phyloP scores from a whole-genome alignment of 768 basidiomycete species.

The Collybia nuda region DNA sequence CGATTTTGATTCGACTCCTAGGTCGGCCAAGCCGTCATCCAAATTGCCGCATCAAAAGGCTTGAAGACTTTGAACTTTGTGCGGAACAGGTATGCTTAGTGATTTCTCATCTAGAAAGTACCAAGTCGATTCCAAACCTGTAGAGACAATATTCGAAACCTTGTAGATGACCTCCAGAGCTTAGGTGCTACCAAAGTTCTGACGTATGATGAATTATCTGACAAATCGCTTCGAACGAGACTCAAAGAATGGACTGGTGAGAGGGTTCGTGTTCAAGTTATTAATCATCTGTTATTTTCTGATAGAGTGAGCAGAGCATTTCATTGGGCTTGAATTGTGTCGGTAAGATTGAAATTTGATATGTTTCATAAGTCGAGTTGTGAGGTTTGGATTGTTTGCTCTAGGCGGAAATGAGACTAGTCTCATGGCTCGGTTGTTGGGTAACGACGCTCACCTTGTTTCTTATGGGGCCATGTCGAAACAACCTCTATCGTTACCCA shows the following conservation, averaged over 20 bases:
- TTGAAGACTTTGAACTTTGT: conserved; percentile 83
- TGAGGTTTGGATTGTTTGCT: neutral
- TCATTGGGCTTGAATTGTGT: conserved; percentile 52
- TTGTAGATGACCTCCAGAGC: conserved; percentile 49
- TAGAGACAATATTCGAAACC: conserved; percentile 52
- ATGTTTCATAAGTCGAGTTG: neutral
- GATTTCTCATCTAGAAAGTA: neutral
- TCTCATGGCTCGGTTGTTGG: conserved; percentile 67
- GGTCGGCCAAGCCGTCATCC: conserved; percentile 86
- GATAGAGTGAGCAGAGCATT: conserved; percentile 28
- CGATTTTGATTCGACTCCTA: conserved; percentile 21
- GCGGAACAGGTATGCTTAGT: conserved; percentile 54
- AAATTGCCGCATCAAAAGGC: conserved; percentile 72
- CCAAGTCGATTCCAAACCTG: neutral
- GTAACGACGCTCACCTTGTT: conserved; percentile 68
- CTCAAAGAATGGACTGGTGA: conserved; percentile 66
- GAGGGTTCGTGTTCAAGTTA: conserved; percentile 40
- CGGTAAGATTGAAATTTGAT: conserved; percentile 26
- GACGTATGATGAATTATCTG: conserved; percentile 72
- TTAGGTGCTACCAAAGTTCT: conserved; percentile 78
- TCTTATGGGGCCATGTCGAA: conserved; percentile 94
- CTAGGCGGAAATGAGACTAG: conserved; percentile 65
- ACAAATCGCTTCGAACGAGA: conserved; percentile 50
- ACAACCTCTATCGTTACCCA: conserved; percentile 72
- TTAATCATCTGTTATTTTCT: neutral